phyloP scores from a whole-genome alignment of 148 eudicot species.

The Arbutus unedo region DNA sequence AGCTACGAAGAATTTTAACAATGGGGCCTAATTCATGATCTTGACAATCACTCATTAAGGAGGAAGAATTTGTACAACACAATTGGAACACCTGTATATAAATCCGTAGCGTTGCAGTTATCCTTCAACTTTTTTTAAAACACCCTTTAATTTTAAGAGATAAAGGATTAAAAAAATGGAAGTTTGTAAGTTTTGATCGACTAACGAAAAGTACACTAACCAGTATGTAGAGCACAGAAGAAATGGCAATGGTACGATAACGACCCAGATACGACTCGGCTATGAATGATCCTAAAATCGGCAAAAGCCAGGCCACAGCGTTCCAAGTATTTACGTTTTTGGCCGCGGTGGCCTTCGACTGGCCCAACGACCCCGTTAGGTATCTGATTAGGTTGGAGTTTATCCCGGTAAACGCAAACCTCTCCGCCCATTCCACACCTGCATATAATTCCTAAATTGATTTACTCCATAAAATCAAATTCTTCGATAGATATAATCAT shows the following conservation, averaged over 20 bases:
- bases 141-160: no score
- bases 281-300: constrained; percentile 50
- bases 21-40: background rate
- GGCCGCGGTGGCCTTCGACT: constrained; percentile 58
- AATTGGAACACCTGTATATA: no score
- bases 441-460: background rate
- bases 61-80: no score
- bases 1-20: no score
- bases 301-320: constrained; percentile 27
- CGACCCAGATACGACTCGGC: constrained; percentile 58
- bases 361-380: constrained; percentile 16
- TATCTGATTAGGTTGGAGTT: constrained; percentile 42
- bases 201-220: constrained; percentile 21
- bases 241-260: constrained; percentile 41
- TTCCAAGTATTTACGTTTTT: constrained; percentile 50
- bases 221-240: constrained; percentile 50
- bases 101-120: no score
- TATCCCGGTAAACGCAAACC: constrained; percentile 55
- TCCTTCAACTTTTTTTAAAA: no score
- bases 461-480: no score
- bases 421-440: constrained; percentile 63
- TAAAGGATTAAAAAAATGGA: no score
- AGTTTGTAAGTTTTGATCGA: no score
- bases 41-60: background rate
- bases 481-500: no score